phyloP scores from a whole-genome alignment of 2,329 filamentous ascomycete genomes.

The Teratosphaeria destructans region DNA sequence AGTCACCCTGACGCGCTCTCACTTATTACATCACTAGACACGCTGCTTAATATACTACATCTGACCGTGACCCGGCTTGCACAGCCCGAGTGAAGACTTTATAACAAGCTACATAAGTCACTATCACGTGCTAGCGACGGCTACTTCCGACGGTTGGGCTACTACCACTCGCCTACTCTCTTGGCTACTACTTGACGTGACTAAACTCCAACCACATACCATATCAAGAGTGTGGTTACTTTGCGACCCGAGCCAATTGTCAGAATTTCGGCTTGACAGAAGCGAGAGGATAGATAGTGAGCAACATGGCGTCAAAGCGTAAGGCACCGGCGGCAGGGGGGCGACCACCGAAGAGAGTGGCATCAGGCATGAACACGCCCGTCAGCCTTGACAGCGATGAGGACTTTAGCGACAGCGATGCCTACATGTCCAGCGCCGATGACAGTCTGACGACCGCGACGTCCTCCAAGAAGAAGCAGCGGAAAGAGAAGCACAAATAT shows the following conservation, averaged over 20 bases:
- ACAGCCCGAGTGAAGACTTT: neutral
- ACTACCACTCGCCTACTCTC: neutral
- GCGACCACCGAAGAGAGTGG: slow-evolving; percentile 27
- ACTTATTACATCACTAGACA: too few species aligned
- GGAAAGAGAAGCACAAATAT: slow-evolving; percentile 12
- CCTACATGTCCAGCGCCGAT: slow-evolving; percentile 13
- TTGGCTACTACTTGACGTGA: neutral
- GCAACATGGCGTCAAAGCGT: slow-evolving; percentile 27
- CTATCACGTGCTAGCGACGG: neutral
- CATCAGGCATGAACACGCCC: slow-evolving; percentile 32
- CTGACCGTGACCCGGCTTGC: neutral
- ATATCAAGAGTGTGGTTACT: neutral
- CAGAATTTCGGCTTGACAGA: neutral
- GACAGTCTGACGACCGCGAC: slow-evolving; percentile 7
- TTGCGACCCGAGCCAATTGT: neutral
- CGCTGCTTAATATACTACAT: neutral
- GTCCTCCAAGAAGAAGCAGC: neutral
- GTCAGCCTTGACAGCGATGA: slow-evolving; percentile 44
- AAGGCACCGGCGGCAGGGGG: slow-evolving; percentile 28
- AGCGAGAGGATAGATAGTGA: neutral
- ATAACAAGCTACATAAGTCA: neutral
- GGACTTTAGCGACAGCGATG: slow-evolving; percentile 42
- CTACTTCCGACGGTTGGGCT: neutral
- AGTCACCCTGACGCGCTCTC: too few species aligned
- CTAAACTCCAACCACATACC: neutral